phyloP scores from a whole-genome alignment of 495 filamentous ascomycete species.

The Collariella sp. region DNA sequence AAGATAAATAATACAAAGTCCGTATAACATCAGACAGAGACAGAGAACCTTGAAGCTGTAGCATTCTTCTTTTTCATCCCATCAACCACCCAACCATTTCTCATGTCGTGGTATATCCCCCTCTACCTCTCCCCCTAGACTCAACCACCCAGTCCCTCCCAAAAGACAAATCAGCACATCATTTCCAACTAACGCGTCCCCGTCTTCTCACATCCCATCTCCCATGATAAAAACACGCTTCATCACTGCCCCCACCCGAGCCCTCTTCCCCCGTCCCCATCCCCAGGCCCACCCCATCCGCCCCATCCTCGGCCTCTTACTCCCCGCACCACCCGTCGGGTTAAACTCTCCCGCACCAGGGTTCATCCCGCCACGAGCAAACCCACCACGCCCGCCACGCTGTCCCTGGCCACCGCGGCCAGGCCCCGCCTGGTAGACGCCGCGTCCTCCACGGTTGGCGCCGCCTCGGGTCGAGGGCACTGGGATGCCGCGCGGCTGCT shows the following conservation, averaged over 20 bases:
- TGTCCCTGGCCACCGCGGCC: conserved; percentile 21
- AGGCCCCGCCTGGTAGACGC: conserved; percentile 13
- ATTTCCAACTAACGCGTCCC: not conserved
- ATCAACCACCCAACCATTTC: not conserved
- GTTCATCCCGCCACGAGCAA: conserved; percentile 21
- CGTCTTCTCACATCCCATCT: not conserved
- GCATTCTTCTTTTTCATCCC: not conserved
- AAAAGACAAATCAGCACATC: not conserved
- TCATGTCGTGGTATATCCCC: not conserved
- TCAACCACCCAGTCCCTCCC: too few species aligned
- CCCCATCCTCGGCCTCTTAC: conserved; percentile 24
- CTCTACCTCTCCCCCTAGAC: not conserved
- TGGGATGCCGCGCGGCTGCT: conserved; percentile 8
- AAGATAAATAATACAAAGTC: not conserved
- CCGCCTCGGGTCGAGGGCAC: conserved; percentile 5
- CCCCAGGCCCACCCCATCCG: conserved; percentile 4
- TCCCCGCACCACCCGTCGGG: conserved; percentile 17
- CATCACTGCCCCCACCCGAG: conserved; percentile 3
- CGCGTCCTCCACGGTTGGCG: conserved; percentile 5
- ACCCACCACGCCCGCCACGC: conserved; percentile 24
- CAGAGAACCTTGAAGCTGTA: not conserved
- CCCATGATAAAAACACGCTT: not conserved
- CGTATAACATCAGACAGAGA: not conserved
- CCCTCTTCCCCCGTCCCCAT: conserved; percentile 15
- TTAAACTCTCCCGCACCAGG: conserved; percentile 25